Evolutionary conservation across 768 basidiomycete genomes (phyloP), one percentile per base, ranked within the genome.

Genomic region (Macrolepiota albuminosa): DNA sequence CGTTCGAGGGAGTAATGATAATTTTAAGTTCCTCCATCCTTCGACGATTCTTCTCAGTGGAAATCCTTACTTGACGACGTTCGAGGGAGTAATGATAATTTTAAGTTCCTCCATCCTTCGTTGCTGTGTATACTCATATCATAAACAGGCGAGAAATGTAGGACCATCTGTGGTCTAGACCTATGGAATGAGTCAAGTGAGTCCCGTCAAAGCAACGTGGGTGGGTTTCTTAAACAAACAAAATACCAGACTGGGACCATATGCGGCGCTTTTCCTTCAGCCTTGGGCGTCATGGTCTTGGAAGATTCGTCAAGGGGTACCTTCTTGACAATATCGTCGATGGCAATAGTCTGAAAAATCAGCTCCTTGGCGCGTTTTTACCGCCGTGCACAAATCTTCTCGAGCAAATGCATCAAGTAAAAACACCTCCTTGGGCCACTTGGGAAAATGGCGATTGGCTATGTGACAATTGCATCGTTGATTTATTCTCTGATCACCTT

Each of bases 381-480:
- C n/a, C 40, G n/a, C 29, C 29, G 14, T 31, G 29, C 26, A 31
- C 31, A 43, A 54, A 54, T 43, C 54, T 54, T 21, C 40, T 54
- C 11, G 54, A 43, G 18, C 57, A 67, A 37, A 61, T 69, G 42
- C 57, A 66, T 33, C 54, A 56, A 31, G 26, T 69, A 14, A 61
- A 58, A 29, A 60, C 42, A 0, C 24, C 63, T 34, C 29, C 57
- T 4, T 69, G 59, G 54, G 58, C 60, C 18, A 31, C 63, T 11
- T 74, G 72, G 75, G 50, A 64, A 14, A 68, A 67, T 45, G 63
- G 64, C 18, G 70, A 73, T 33, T 71, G 71, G 66, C 18, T 74
- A n/a, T 76, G 75, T 60, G 60, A 63, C 58, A 24, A 53, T 1
- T 75, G 73, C 56, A 66, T 76, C 53, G 53, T 42, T 4, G 59